Base-by-base conservation (phyloP, 148 eudicot genomes). In the Fallopia convolvulus region DNA sequence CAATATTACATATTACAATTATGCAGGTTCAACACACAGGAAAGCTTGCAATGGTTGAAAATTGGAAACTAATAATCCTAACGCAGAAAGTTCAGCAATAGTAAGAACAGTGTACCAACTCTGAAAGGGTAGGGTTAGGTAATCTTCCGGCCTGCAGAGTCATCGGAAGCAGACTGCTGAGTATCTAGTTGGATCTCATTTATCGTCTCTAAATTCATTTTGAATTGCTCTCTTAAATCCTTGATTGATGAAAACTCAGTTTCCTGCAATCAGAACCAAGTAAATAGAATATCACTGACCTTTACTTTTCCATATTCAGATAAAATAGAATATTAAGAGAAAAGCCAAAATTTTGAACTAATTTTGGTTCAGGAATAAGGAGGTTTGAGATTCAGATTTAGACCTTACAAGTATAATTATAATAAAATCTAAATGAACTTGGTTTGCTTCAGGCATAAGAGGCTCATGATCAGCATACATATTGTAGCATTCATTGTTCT, bases 101-200 rank as follows among this genome's bases (percentile, higher is more conserved):
- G 23, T 55, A 55, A 20, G 23, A 55, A 55, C 61, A 48, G n/a
- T n/a, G 21, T 63, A 63, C 36, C 39, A 63, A 32, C 70, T 63
- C 70, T 30, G 39, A 63, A 7, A 26, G 17, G 70, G 39, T 12
- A 26, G 17, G 70, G 39, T 12, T 30, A 63, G 70, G 17, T 30
- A 6, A 26, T 30, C 70, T 63, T 63, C 70, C 39, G 70, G 6
- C 39, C 10, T 30, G 36, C 30, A 0, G 39, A 63, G 70, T 63
- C 70, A 63, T 63, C 70, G 4, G 70, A 63, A 63, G 17, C 70
- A 26, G 15, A 26, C 39, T 26, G 70, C 70, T 63, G 70, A 63
- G 39, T 63, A 26, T 63, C 70, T 63, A 40, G 70, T 14, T 63
- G 70, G 4, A 32, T 63, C 30, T 63, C 70, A 26, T 63, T 63